phyloP scores from a whole-genome alignment of 495 filamentous ascomycete genomes.

The Daldinia bambusicola region DNA sequence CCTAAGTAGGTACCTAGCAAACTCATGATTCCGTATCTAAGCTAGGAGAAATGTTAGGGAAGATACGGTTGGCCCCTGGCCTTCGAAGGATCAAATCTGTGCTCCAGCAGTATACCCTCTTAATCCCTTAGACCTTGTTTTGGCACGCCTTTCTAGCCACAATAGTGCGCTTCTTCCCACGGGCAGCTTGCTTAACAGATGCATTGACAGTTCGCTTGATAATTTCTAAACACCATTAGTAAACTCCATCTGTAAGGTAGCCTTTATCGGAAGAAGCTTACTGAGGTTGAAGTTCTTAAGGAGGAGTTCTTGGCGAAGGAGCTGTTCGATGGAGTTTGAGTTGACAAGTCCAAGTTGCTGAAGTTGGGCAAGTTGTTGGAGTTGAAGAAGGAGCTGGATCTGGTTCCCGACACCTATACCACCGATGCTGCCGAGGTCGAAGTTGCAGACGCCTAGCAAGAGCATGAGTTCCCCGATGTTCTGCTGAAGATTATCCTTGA shows the following conservation, averaged over 20 bases:
- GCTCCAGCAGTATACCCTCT: neutral
- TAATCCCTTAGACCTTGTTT: conserved; percentile 22
- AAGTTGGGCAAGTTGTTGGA: conserved; percentile 55
- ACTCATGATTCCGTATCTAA: neutral
- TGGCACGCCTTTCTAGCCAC: conserved; percentile 37
- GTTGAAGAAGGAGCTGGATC: conserved; percentile 55
- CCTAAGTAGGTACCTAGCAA: too few species aligned
- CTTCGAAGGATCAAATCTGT: neutral
- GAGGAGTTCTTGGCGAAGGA: conserved; percentile 52
- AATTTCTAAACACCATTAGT: conserved; percentile 41
- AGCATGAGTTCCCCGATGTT: conserved; percentile 51
- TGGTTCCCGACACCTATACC: conserved; percentile 50
- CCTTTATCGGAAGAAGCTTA: conserved; percentile 8
- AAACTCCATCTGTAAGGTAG: neutral
- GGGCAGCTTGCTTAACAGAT: conserved; percentile 42
- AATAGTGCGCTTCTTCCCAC: conserved; percentile 37
- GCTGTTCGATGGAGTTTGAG: conserved; percentile 47
- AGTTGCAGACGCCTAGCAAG: conserved; percentile 51
- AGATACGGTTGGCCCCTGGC: neutral
- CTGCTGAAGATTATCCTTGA: conserved; percentile 38
- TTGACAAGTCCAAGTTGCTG: conserved; percentile 53
- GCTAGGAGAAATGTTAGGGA: neutral
- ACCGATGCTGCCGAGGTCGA: conserved; percentile 45
- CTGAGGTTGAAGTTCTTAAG: conserved; percentile 51
- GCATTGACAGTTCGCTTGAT: conserved; percentile 54